Evolutionary conservation across 2,329 filamentous ascomycete species (phyloP).

Genomic region (Aspergillus sp.): DNA sequence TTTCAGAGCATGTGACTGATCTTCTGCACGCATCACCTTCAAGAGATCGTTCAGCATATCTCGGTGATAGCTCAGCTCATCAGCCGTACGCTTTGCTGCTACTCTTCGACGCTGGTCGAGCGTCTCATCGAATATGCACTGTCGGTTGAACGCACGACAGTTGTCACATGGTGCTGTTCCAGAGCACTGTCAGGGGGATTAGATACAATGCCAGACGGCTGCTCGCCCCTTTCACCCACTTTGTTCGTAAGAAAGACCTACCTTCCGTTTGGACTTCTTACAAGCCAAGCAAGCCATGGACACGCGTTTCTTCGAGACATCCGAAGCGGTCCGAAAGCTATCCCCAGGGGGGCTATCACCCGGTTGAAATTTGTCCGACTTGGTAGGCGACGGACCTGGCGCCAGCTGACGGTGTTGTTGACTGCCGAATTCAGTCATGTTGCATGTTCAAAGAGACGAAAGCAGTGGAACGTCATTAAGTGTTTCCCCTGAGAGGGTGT

Average conservation of each 20-base stretch:
- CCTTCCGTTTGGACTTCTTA: constrained; percentile 46
- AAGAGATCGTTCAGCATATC: constrained; percentile 42
- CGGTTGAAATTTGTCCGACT: constrained; percentile 3
- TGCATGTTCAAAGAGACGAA: neutral
- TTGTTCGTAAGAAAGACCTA: constrained; percentile 8
- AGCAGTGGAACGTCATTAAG: neutral
- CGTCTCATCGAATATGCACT: constrained; percentile 61
- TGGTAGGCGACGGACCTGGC: constrained; percentile 27
- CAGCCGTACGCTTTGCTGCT: constrained; percentile 42
- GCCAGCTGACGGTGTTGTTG: constrained; percentile 26
- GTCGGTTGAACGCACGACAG: constrained; percentile 37
- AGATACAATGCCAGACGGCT: constrained; percentile 12
- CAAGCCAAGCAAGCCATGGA: constrained; percentile 44
- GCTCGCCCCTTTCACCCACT: no score
- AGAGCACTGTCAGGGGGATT: constrained; percentile 33
- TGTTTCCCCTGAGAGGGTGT: neutral
- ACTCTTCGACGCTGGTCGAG: constrained; percentile 54
- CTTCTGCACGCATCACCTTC: constrained; percentile 35
- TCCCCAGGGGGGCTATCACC: constrained; percentile 14
- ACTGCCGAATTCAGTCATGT: constrained; percentile 23
- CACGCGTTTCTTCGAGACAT: constrained; percentile 38
- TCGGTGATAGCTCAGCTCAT: constrained; percentile 43
- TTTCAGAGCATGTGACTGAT: constrained; percentile 29
- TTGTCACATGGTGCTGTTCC: constrained; percentile 42
- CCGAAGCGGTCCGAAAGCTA: constrained; percentile 11